Conservation (phyloP, 495 filamentous ascomycete species). For the Chaetomidium leptoderma region DNA sequence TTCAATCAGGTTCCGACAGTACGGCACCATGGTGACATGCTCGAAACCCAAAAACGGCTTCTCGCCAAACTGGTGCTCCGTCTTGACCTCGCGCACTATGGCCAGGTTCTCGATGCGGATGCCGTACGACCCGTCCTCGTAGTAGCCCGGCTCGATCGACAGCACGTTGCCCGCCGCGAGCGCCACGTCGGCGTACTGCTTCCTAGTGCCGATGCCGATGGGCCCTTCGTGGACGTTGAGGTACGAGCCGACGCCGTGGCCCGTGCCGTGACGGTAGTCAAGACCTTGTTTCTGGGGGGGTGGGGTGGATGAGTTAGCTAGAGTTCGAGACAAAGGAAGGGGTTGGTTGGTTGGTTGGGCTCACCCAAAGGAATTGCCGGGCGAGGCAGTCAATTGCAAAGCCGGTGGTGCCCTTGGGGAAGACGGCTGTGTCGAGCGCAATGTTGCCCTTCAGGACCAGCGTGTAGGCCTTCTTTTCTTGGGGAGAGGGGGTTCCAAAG, state of each 20-base stretch:
- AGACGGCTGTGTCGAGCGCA: conserved; percentile 78
- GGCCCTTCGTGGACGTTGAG: conserved; percentile 97
- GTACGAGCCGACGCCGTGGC: conserved; percentile 90
- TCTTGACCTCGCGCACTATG: conserved; percentile 82
- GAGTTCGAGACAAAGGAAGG: background rate
- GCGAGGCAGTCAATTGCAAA: conserved; percentile 88
- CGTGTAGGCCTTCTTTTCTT: conserved; percentile 89
- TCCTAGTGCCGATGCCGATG: conserved; percentile 88
- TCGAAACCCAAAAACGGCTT: conserved; percentile 94
- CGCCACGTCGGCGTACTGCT: conserved; percentile 88
- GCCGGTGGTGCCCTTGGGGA: conserved; percentile 91
- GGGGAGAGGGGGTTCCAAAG: conserved; percentile 77
- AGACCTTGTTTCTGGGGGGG: conserved; percentile 63
- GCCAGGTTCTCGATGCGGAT: conserved; percentile 96
- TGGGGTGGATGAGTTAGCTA: background rate
- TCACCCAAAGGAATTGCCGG: conserved; percentile 84
- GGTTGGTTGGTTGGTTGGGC: conserved; percentile 4
- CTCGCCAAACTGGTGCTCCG: conserved; percentile 82
- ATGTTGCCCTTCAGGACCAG: conserved; percentile 96
- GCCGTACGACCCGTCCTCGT: conserved; percentile 96
- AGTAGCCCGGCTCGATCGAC: conserved; percentile 94
- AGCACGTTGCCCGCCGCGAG: conserved; percentile 89
- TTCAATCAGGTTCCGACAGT: conserved; percentile 88
- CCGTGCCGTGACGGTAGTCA: conserved; percentile 95
- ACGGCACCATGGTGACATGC: conserved; percentile 94